phyloP scores from a whole-genome alignment of 768 basidiomycete species.

The Cyclocybe cylindracea region DNA sequence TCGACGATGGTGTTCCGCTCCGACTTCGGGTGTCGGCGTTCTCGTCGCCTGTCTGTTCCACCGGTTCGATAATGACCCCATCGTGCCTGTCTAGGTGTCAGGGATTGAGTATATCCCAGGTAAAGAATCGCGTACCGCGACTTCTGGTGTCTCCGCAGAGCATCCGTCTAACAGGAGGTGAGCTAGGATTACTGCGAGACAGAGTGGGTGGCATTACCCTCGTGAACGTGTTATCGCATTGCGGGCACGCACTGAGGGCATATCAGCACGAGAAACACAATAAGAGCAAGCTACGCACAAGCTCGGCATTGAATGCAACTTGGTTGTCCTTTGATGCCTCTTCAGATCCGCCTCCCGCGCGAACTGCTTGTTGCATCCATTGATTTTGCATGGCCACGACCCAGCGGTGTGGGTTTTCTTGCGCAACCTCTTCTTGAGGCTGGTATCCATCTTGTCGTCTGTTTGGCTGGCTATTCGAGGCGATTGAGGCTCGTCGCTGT shows the following conservation, averaged over 20 bases:
- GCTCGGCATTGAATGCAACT: slow-evolving; percentile 70
- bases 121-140: slow-evolving; percentile 53
- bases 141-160: slow-evolving; percentile 77
- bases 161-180: slow-evolving; percentile 62
- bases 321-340: slow-evolving; percentile 80
- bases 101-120: neutral
- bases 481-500: neutral
- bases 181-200: slow-evolving; percentile 8
- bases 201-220: slow-evolving; percentile 49
- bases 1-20: slow-evolving; percentile 46
- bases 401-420: slow-evolving; percentile 54
- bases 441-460: slow-evolving; percentile 28
- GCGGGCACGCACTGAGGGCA: slow-evolving; percentile 62
- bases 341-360: slow-evolving; percentile 83
- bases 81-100: slow-evolving; percentile 50
- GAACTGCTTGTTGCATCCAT: slow-evolving; percentile 81
- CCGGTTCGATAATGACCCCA: slow-evolving; percentile 62
- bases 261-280: slow-evolving; percentile 1
- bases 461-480: slow-evolving; percentile 16
- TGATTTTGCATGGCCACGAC: slow-evolving; percentile 79
- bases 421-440: slow-evolving; percentile 28
- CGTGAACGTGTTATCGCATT: slow-evolving; percentile 80
- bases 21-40: slow-evolving; percentile 44
- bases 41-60: slow-evolving; percentile 32
- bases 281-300: slow-evolving; percentile 49